Conservation (phyloP, 2,329 filamentous ascomycete species). For the Curvularia hawaiiensis region DNA sequence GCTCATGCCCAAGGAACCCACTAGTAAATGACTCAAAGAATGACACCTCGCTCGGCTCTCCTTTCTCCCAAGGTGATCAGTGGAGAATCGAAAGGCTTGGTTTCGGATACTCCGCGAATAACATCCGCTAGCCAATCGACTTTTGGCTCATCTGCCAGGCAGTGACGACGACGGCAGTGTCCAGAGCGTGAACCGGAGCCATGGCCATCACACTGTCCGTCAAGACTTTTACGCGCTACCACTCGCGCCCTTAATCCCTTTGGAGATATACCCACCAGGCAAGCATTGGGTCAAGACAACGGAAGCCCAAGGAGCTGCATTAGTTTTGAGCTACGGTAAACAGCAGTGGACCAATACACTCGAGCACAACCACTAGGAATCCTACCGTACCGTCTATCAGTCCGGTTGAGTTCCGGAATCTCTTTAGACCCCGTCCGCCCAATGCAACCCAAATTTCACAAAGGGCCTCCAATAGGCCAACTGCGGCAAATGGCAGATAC, state of each 20-base stretch:
- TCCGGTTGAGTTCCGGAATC: not conserved
- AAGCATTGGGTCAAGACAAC: not conserved
- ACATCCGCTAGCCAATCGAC: constrained; percentile 9
- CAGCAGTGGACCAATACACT: not conserved
- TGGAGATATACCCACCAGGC: not conserved
- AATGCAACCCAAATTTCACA: not conserved
- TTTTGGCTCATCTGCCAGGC: not conserved
- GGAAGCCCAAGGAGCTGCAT: not conserved
- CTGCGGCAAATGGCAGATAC: not conserved
- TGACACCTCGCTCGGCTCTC: constrained; percentile 1
- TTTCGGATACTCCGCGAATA: constrained; percentile 13
- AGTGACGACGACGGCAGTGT: not conserved
- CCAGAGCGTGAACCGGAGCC: constrained; percentile 11
- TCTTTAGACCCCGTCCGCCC: not conserved
- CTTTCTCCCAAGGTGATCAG: constrained; percentile 15
- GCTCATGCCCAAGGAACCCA: constrained; percentile 11
- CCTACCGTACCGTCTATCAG: not conserved
- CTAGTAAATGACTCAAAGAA: constrained; percentile 11
- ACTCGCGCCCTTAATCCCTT: not conserved
- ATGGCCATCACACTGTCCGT: not conserved
- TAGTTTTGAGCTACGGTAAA: not conserved
- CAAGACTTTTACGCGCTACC: not conserved
- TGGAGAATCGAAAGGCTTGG: constrained; percentile 13
- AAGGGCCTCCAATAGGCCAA: not conserved
- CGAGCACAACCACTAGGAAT: not conserved